phyloP scores from a whole-genome alignment of 805 yeast species.

The Barnettozyma salicaria region DNA sequence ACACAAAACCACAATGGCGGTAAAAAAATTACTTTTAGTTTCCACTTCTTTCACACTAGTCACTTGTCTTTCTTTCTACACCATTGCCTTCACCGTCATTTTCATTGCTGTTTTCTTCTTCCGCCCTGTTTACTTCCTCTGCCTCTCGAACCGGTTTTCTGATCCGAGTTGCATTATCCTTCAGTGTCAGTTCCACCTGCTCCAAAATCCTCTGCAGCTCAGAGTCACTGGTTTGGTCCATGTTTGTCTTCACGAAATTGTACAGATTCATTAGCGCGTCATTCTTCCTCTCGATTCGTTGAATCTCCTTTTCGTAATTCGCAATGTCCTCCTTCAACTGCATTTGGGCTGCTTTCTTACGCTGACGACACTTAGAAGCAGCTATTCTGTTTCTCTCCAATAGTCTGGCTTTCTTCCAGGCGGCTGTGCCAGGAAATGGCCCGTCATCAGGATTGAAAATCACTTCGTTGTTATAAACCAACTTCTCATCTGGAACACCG shows the following conservation, averaged over 20 bases:
- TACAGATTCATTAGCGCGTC: constrained; percentile 6
- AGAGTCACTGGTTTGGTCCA: constrained; percentile 2
- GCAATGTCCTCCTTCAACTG: constrained; percentile 58
- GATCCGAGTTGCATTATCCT: not conserved
- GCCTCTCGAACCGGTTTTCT: not conserved
- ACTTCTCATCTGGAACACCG: constrained; percentile 37
- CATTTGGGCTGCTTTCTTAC: constrained; percentile 63
- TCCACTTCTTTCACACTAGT: too few species aligned
- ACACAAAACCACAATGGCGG: too few species aligned
- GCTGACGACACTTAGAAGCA: constrained; percentile 61
- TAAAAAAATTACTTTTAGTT: too few species aligned
- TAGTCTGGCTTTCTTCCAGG: constrained; percentile 59
- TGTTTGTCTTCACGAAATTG: constrained; percentile 4
- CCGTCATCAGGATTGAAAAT: constrained; percentile 46
- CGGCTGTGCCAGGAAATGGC: constrained; percentile 61
- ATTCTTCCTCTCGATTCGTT: constrained; percentile 31
- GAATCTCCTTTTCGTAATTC: constrained; percentile 40
- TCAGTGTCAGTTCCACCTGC: too few species aligned
- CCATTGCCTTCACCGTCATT: too few species aligned
- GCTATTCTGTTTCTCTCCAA: constrained; percentile 62
- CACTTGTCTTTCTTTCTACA: too few species aligned
- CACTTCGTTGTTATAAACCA: constrained; percentile 43
- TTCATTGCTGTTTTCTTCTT: too few species aligned
- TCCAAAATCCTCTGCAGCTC: constrained; percentile 1
- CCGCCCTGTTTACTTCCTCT: too few species aligned